phyloP scores from a whole-genome alignment of 2,329 filamentous ascomycete species.

The Colletotrichum sp. region DNA sequence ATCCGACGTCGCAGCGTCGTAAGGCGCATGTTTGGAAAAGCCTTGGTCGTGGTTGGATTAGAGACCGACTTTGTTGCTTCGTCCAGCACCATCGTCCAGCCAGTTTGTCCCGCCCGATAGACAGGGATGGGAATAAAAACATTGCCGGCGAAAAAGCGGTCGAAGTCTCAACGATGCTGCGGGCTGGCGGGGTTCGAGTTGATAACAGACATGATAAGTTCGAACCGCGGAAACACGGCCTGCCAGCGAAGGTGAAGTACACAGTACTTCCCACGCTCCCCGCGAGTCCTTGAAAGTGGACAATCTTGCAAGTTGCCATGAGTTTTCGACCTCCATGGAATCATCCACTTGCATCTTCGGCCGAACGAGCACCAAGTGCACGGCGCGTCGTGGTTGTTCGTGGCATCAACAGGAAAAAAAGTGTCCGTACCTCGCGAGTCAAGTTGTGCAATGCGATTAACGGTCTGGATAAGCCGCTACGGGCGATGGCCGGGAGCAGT shows the following conservation, averaged over 20 bases:
- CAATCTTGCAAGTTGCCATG: not conserved
- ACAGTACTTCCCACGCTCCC: not conserved
- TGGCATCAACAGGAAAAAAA: not conserved
- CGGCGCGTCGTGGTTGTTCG: not conserved
- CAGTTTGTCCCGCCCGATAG: not conserved
- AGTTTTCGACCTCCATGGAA: not conserved
- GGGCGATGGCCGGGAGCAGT: not conserved
- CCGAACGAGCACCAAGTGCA: not conserved
- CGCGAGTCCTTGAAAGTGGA: not conserved
- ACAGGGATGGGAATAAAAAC: not conserved
- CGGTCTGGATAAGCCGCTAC: not conserved
- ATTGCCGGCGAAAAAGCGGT: not conserved
- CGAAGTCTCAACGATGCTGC: conserved; percentile 1
- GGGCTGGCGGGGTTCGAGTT: not conserved
- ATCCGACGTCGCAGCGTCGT: not conserved
- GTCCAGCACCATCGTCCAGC: not conserved
- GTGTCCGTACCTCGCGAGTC: not conserved
- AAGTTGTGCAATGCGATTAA: not conserved
- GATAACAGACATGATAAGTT: conserved; percentile 8
- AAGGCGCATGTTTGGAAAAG: not conserved
- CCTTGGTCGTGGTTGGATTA: not conserved
- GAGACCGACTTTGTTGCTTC: not conserved
- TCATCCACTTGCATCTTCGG: not conserved
- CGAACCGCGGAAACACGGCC: conserved; percentile 2
- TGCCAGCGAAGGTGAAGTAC: not conserved